phyloP scores from a whole-genome alignment of 805 yeast species.

The Saccharomycodes ludwigii region DNA sequence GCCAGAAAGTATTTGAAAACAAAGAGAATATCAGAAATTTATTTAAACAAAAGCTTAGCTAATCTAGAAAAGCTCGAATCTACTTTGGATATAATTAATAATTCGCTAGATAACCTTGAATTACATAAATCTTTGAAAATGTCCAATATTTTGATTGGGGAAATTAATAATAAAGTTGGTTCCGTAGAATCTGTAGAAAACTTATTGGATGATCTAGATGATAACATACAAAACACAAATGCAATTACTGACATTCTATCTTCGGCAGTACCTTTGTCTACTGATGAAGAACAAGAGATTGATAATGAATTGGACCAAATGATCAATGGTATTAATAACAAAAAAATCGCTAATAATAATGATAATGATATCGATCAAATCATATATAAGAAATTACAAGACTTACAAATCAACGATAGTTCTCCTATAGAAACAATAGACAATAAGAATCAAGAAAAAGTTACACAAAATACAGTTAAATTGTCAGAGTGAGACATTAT shows the following conservation, averaged over 20 bases:
- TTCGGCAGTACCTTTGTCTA: slow-evolving; percentile 13
- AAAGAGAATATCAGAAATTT: slow-evolving; percentile 24
- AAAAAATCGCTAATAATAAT: no score
- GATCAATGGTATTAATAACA: slow-evolving; percentile 15
- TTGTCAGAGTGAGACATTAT: no score
- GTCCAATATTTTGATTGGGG: slow-evolving; percentile 24
- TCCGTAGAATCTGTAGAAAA: slow-evolving; percentile 32
- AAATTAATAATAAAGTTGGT: slow-evolving; percentile 29
- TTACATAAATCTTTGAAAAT: slow-evolving; percentile 26
- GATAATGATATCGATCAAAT: no score
- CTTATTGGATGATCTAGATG: slow-evolving; percentile 28
- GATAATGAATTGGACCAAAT: slow-evolving; percentile 29
- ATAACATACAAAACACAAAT: slow-evolving; percentile 26
- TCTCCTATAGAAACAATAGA: not conserved
- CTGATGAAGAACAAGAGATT: slow-evolving; percentile 21
- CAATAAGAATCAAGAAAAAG: not conserved
- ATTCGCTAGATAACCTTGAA: slow-evolving; percentile 29
- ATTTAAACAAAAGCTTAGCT: slow-evolving; percentile 21
- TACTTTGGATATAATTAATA: slow-evolving; percentile 29
- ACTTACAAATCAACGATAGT: no score
- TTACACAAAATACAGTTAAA: not conserved
- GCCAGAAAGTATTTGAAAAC: slow-evolving; percentile 25
- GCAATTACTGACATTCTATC: slow-evolving; percentile 24
- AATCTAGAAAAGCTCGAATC: slow-evolving; percentile 27
- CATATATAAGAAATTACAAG: no score